Conservation (phyloP, 78 protist species). For the Monocercomonoides exilis region DNA sequence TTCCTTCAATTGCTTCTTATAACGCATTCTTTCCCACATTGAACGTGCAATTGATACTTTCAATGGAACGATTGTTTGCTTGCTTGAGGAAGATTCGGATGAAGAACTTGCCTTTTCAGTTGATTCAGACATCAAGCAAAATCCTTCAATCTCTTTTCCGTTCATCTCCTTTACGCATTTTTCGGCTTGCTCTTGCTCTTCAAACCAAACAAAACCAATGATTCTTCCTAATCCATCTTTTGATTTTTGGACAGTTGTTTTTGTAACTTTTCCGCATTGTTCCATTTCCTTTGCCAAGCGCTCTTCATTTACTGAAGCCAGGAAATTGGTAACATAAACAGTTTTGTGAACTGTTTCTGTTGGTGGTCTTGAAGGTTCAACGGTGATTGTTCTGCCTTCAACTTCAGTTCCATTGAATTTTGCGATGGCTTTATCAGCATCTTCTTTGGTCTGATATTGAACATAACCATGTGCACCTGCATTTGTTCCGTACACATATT, state of each 20-base stretch:
- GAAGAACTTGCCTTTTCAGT: too few relatives aligned
- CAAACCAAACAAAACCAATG: neutral
- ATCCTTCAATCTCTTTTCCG: neutral
- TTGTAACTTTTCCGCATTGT: neutral
- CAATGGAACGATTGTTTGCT: too few relatives aligned
- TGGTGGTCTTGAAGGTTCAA: neutral
- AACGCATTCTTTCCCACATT: neutral
- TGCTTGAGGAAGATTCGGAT: too few relatives aligned
- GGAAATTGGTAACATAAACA: neutral
- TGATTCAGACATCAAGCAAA: too few relatives aligned
- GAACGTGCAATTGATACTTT: neutral
- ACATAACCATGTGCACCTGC: conserved; percentile 1
- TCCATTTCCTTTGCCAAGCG: neutral
- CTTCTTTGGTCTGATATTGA: neutral
- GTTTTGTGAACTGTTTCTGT: neutral
- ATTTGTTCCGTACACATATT: neutral
- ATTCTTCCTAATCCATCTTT: neutral
- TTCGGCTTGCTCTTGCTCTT: neutral
- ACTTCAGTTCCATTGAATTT: neutral
- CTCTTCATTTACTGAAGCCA: neutral
- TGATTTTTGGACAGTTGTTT: neutral
- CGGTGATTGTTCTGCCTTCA: neutral
- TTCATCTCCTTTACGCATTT: neutral
- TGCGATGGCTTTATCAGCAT: neutral
- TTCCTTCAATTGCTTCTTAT: neutral